Evolutionary conservation across 2,329 filamentous ascomycete genomes (phyloP).

Genomic region (Pleurostoma richardsiae): DNA sequence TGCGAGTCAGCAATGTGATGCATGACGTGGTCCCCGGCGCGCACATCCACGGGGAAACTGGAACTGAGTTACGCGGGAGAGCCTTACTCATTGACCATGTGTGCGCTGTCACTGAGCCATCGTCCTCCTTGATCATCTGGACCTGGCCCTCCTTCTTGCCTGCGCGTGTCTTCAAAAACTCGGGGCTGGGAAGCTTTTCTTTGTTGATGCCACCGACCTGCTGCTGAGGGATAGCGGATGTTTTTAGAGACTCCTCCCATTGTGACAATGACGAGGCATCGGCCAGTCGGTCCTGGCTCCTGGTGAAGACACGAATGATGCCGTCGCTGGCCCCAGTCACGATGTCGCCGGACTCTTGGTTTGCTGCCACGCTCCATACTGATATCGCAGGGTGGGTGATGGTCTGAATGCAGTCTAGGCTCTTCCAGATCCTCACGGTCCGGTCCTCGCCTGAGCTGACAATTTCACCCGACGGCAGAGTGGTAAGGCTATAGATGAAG

Average conservation of each 20-base stretch:
- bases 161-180: slow-evolving; percentile 74
- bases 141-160: slow-evolving; percentile 97
- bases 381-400: slow-evolving; percentile 97
- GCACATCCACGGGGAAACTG: too few relatives aligned
- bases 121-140: slow-evolving; percentile 79
- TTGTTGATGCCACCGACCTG: slow-evolving; percentile 82
- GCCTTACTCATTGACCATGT: slow-evolving; percentile 65
- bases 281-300: slow-evolving; percentile 64
- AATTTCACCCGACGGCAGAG: slow-evolving; percentile 77
- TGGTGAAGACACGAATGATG: slow-evolving; percentile 77
- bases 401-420: slow-evolving; percentile 79
- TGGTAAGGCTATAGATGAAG: slow-evolving; percentile 84
- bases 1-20: slow-evolving; percentile 13
- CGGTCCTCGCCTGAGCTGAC: slow-evolving; percentile 91
- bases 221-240: slow-evolving; percentile 83
- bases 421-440: slow-evolving; percentile 87
- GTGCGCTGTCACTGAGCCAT: slow-evolving; percentile 81
- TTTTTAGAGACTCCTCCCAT: slow-evolving; percentile 79
- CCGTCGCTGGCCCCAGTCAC: slow-evolving; percentile 91
- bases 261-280: slow-evolving; percentile 60
- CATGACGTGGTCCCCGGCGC: too few relatives aligned
- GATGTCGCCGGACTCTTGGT: slow-evolving; percentile 79
- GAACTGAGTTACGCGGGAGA: too few relatives aligned
- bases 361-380: slow-evolving; percentile 89
- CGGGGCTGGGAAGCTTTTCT: slow-evolving; percentile 82